Conservation (phyloP, 129 eudicot species). For the Helianthus tuberosus region DNA sequence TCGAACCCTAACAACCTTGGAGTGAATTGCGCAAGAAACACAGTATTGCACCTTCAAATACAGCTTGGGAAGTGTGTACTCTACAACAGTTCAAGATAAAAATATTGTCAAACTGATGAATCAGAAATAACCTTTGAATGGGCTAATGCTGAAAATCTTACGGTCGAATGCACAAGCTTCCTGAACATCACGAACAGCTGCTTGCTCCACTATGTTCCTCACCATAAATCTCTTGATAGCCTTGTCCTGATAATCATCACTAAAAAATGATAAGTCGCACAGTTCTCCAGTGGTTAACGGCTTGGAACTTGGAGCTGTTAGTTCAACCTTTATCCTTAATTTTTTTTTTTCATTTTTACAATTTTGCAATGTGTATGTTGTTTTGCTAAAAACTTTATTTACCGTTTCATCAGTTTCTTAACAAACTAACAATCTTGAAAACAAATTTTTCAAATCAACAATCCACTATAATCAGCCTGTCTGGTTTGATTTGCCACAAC, state of each 20-base stretch:
- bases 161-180: conserved; percentile 82
- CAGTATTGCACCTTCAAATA: conserved; percentile 76
- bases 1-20: conserved; percentile 75
- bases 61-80: conserved; percentile 78
- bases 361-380: no score
- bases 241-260: conserved; percentile 52
- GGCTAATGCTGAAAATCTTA: conserved; percentile 20
- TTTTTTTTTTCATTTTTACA: no score
- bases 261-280: background rate
- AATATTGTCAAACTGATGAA: background rate
- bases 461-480: no score
- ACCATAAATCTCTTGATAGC: conserved; percentile 87
- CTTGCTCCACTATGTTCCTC: conserved; percentile 92
- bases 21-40: conserved; percentile 90
- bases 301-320: no score
- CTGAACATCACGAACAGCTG: conserved; percentile 85
- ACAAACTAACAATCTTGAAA: no score
- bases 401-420: no score
- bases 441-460: no score
- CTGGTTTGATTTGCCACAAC: no score
- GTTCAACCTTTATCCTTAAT: no score
- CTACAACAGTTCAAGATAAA: conserved; percentile 13
- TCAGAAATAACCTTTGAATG: background rate
- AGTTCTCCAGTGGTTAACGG: no score
- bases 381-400: no score